Conservation (phyloP, 176 grass and related monocot genomes). For the Zizania latifolia region DNA sequence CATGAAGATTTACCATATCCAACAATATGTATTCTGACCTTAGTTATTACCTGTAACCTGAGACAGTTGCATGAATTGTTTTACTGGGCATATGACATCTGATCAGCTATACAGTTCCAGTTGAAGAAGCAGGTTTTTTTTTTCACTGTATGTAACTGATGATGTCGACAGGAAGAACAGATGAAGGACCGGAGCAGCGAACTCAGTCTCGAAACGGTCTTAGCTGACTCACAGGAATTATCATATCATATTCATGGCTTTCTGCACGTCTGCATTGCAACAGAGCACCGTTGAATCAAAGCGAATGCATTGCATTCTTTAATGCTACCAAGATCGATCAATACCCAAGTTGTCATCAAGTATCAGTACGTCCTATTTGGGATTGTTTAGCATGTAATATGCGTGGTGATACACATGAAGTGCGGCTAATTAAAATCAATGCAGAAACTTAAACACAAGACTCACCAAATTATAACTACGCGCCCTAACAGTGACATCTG, state of each 20-base stretch:
- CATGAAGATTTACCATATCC: not conserved
- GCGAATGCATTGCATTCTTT: conserved; percentile 8
- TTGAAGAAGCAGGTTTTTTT: not conserved
- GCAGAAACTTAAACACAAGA: conserved; percentile 20
- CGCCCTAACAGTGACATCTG: conserved; percentile 28
- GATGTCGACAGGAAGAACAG: not conserved
- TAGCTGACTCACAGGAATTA: conserved; percentile 22
- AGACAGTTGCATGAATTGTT: not conserved
- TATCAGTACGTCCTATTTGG: not conserved
- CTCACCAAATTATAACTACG: conserved; percentile 35
- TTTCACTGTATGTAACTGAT: not conserved
- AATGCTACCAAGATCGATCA: not conserved
- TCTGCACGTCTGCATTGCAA: conserved; percentile 21
- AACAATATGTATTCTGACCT: conserved; percentile 6
- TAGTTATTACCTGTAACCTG: not conserved
- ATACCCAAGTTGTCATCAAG: not conserved
- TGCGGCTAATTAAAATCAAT: not conserved
- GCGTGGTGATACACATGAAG: conserved; percentile 14
- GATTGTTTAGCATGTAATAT: conserved; percentile 6
- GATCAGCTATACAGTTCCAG: not conserved
- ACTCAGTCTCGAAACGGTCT: conserved; percentile 15
- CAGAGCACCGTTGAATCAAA: not conserved
- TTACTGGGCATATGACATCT: not conserved
- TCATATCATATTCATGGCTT: not conserved
- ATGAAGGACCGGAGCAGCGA: conserved; percentile 17